Evolutionary conservation across 345 rosid species (phyloP), one percentile per base, ranked within the genome.

Genomic region (Capsella bursapastoris): DNA sequence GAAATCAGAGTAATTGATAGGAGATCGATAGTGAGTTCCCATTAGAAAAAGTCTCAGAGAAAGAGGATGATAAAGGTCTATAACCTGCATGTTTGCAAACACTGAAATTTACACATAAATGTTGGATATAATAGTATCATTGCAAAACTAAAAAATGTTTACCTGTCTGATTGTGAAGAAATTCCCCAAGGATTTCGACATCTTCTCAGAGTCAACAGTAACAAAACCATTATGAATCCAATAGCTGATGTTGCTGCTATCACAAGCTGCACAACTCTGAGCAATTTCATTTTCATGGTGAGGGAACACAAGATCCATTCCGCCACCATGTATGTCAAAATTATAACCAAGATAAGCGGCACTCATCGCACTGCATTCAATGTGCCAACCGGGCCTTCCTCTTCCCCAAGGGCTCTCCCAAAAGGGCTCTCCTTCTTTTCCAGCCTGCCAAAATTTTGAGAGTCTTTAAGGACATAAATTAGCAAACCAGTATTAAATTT

Each of bases 331-430:
- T 68, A 94, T 87, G 80, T 94, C 98, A 78, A 94, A 94, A 58
- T 89, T 70, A 71, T 83, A 75, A 65, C 97, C 96, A 41, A 94
- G 86, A 87, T 94, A 94, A 74, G 93, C 79, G 11, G 98, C 90
- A 64, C 96, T 90, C 97, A 91, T 91, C 22, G 96, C 96, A 76
- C 98, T 94, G 76, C 97, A 91, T 79, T 94, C 97, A 29, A 94
- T 94, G 79, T 94, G 97, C 96, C 98, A 94, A 72, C 96, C 98
- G 29, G 98, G 98, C 73, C 97, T 87, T 80, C 98, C 98, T 70
- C 83, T 87, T 8, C 98, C 98, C 98, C 98, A 94, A 1, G 93
- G 98, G 57, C 98, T 91, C 85, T 91, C 93, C 98, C 97, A 94
- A 57, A 83, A 91, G 4, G 93, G 95, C 68, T 94, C 98, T 14